Evolutionary conservation across 345 rosid genomes (phyloP).

Genomic region (Turritis glabra): DNA sequence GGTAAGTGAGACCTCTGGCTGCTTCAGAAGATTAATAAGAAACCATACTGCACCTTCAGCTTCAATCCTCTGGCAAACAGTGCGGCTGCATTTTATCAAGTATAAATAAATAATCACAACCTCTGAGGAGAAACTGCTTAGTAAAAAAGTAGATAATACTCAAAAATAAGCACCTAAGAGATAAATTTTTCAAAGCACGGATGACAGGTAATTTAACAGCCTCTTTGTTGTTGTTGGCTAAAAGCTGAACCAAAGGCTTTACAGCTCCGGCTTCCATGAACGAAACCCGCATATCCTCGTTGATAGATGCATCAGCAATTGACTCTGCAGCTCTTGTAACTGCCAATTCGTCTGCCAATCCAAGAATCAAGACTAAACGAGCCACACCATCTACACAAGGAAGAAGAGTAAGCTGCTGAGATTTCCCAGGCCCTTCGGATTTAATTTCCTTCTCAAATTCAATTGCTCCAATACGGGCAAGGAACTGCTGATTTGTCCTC

Average conservation of each 20-base stretch:
- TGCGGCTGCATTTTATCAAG: slow-evolving; percentile 51
- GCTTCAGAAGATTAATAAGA: slow-evolving; percentile 58
- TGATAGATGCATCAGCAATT: slow-evolving; percentile 74
- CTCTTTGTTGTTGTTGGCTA: slow-evolving; percentile 56
- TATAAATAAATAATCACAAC: not conserved
- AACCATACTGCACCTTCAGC: slow-evolving; percentile 64
- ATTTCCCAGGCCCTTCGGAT: slow-evolving; percentile 41
- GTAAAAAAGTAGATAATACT: not conserved
- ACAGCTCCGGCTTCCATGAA: slow-evolving; percentile 91
- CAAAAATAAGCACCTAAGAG: slow-evolving; percentile 58
- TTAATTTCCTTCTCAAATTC: slow-evolving; percentile 61
- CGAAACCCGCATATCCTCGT: slow-evolving; percentile 69
- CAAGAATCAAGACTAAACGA: slow-evolving; percentile 81
- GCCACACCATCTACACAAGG: slow-evolving; percentile 87
- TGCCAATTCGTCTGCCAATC: slow-evolving; percentile 72
- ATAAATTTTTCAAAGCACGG: slow-evolving; percentile 69
- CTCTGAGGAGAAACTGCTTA: slow-evolving; percentile 1
- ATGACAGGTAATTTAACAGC: slow-evolving; percentile 49
- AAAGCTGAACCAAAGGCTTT: slow-evolving; percentile 67
- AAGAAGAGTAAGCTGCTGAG: slow-evolving; percentile 55
- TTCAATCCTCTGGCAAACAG: slow-evolving; percentile 64
- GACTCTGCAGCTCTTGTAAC: slow-evolving; percentile 72
- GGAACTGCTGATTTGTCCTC: slow-evolving; percentile 74
- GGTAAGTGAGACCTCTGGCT: slow-evolving; percentile 43
- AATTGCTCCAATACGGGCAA: slow-evolving; percentile 80